Conservation (phyloP, 805 yeast genomes). For the Pichia deserticola region DNA sequence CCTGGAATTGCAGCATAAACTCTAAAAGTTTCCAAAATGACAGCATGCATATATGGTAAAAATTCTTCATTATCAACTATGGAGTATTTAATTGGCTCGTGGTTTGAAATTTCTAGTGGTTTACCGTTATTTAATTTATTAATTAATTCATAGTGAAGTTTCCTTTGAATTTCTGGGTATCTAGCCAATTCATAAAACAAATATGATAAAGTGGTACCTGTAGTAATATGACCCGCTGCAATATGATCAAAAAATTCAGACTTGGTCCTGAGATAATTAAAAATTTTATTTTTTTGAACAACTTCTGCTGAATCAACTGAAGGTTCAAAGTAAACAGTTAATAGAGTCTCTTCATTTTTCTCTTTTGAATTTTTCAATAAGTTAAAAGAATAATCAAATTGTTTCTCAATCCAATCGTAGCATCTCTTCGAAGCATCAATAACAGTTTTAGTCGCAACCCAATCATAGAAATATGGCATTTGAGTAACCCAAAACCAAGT, state of each 20-base stretch:
- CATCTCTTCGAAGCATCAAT: constrained; percentile 32
- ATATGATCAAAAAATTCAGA: constrained; percentile 55
- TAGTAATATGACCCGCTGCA: constrained; percentile 74
- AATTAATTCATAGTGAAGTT: constrained; percentile 37
- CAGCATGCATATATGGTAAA: constrained; percentile 52
- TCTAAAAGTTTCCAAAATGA: constrained; percentile 53
- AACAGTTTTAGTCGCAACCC: constrained; percentile 33
- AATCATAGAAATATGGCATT: constrained; percentile 46
- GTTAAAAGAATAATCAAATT: constrained; percentile 19
- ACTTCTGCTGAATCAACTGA: not conserved
- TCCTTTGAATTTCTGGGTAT: constrained; percentile 38
- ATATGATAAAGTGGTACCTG: constrained; percentile 58
- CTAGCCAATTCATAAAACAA: constrained; percentile 52
- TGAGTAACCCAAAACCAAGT: constrained; percentile 62
- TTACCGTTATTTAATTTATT: constrained; percentile 17
- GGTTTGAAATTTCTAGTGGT: constrained; percentile 16
- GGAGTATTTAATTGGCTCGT: constrained; percentile 26
- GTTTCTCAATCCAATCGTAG: constrained; percentile 37
- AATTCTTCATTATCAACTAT: constrained; percentile 34
- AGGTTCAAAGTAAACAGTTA: constrained; percentile 17
- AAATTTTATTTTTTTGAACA: constrained; percentile 9
- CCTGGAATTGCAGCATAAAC: constrained; percentile 71
- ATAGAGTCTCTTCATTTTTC: constrained; percentile 17
- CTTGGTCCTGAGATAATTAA: constrained; percentile 27
- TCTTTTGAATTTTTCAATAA: constrained; percentile 10